Evolutionary conservation across 805 yeast genomes (phyloP), one percentile per base, ranked within the genome.

Genomic region (Saccharomyces eubayanus): DNA sequence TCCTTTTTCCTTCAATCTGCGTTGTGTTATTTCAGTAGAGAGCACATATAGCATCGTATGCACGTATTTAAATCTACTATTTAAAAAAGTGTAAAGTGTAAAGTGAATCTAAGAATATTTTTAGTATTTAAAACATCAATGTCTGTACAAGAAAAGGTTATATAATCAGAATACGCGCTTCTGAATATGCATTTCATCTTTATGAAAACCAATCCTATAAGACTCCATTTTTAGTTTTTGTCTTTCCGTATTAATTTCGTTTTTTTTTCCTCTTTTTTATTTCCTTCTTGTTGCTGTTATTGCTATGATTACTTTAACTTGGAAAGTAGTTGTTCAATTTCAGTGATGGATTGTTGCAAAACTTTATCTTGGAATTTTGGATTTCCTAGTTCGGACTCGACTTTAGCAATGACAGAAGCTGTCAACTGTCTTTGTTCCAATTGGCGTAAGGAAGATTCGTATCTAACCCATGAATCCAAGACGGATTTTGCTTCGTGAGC

Each of bases 391-490:
- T 89, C 94, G 73, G 85, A 76, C 79, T 88, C 83, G 67, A 92
- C 94, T 79, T 89, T 90, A 53, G 90, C 77, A 71, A 90, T 87
- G 61, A 94, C 96, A 55, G 90, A 68, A 69, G 87, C 77, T 63
- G 95, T 83, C 67, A 94, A 84, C 75, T 89, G 96, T 75, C 84
- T 81, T 81, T 94, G 99, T 81, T 94, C 96, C 70, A 83, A 77
- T 79, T 89, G 96, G 79, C 97, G 92, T 63, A 91, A 94, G 72
- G 89, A 90, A 63, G 89, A 86, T 80, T 94, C 99, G 76, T 87
- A 88, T 83, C 98, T 89, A 66, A 91, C 97, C 99, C 99, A 94
- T 14, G 98, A 89, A 77, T 94, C 99, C 71, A 94, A 83, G 57
- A 92, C 96, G 55, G 94, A 77, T 79, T 87, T 90, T 69, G 98